Evolutionary conservation across 2,329 filamentous ascomycete species (phyloP).

Genomic region (Tolypocladium tropicale): DNA sequence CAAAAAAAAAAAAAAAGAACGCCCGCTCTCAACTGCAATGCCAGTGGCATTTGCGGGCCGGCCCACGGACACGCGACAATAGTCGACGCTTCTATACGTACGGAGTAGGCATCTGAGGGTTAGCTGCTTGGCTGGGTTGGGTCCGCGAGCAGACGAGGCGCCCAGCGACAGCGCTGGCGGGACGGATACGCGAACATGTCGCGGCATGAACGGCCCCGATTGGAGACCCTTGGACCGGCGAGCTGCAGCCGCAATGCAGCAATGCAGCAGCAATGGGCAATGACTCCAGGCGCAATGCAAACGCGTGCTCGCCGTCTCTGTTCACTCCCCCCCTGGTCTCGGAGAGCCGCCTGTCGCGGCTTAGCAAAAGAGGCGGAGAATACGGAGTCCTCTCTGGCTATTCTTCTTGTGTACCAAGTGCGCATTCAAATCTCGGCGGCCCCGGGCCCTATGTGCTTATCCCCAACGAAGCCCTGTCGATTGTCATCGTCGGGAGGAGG

Average conservation of each 20-base stretch:
- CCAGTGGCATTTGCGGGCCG: not conserved
- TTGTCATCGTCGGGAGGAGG: not conserved
- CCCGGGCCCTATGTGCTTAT: not conserved
- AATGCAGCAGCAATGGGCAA: not conserved
- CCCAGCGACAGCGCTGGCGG: not conserved
- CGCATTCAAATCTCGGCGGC: not conserved
- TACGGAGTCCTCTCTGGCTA: not conserved
- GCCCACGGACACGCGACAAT: not conserved
- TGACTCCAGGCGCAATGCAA: not conserved
- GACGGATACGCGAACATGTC: constrained; percentile 5
- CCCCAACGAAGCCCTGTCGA: not conserved
- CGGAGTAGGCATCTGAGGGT: not conserved
- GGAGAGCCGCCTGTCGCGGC: not conserved
- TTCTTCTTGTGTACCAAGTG: not conserved
- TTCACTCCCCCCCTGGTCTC: constrained; percentile 1
- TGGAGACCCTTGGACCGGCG: constrained; percentile 1
- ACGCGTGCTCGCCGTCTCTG: not conserved
- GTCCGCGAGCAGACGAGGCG: not conserved
- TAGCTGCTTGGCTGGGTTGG: not conserved
- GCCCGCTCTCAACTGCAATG: not conserved
- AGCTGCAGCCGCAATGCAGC: constrained; percentile 2
- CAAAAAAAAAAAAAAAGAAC: not conserved
- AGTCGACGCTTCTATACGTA: not conserved
- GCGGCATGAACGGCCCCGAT: constrained; percentile 3
- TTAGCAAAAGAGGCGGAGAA: not conserved